Evolutionary conservation across 352 stramenopile species (phyloP), one percentile per base, ranked within the genome.

Genomic region (Phytophthora citrophthora): DNA sequence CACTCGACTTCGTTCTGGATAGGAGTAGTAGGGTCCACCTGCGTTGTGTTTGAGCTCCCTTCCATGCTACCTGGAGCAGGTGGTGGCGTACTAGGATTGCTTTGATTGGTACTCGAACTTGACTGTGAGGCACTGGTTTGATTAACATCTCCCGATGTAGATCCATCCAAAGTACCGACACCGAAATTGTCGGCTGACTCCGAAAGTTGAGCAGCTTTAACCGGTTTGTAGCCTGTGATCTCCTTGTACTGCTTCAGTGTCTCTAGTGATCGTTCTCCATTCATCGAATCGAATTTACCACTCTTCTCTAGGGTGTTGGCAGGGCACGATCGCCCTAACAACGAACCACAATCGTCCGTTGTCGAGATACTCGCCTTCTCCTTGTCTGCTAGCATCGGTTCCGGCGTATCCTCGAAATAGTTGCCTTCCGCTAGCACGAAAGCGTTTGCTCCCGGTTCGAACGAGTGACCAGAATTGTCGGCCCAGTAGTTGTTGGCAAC

Each of bases 401-500:
- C 1, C 31, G n/a, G 7, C 36, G 60, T 68, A 45, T 68, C 56
- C 51, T 80, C 68, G 38, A 81, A 77, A 67, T 70, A 80, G 57
- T 83, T 83, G 12, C 64, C 70, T 29, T 83, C 74, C 8, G 58
- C 53, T 5, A 83, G 50, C 44, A 79, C 74, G 16, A 58, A 58
- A 2, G 56, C 56, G 18, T 63, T 54, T 4, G 13, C 29, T 3
- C 63, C 63, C 1, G 51, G 45, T 38, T 71, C 63, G 24, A 80
- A 76, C 48, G 71, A 74, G 34, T 71, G 62, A n/a, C 71, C 68
- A 10, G 70, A 73, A 56, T 78, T 83, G 67, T 77, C 62, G 26
- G 34, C 52, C 70, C 64, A 83, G 64, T 76, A 76, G 61, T 83
- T 83, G 61, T 78, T 79, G 32, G 59, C 70, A 1, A 75, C 66